Base-by-base conservation (phyloP, 225 moss, liverwort and hornwort genomes). In the Neckera pumila region DNA sequence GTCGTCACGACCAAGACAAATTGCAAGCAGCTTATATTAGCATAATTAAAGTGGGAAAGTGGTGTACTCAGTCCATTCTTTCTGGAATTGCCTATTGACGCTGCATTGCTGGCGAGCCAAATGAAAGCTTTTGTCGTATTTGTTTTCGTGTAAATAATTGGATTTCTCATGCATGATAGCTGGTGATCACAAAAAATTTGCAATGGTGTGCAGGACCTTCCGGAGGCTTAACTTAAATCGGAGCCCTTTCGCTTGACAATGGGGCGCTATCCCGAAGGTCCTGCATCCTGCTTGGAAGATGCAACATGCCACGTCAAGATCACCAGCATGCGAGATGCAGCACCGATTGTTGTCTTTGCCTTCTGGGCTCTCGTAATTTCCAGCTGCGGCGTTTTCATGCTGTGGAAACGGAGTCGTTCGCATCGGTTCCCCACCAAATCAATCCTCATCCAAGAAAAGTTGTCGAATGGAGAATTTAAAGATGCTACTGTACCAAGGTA, bases 211-310 rank as follows among this genome's bases (percentile, higher is more conserved):
- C 83, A 84, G 83, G 82, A 57, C 71, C 82, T 85, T 76, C 60
- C 53, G 42, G 63, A 69, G 84, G 56, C 54, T 71, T 40, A 33
- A 85, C 80, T 77, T 56, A 2, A 22, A 23, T 62, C 63, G 74
- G 47, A 83, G 77, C 81, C 49, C 53, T 57, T 45, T 73, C 28
- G 15, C 53, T 78, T 16, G 38, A 85, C 88, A 67, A 96, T 94
- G 95, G 93, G 92, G 86, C 87, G 89, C 67, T 97, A 97, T 90
- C 97, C 97, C 42, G 88, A 84, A 2, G 95, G 97, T 78, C 97
- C 97, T 51, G 27, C 25, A 31, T 47, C 95, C 77, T 97, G 95
- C 82, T 72, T 92, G 62, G 70, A 85, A 31, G 95, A 95, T 82
- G 91, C 95, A 51, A 82, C 91, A 85, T 97, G 97, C 88, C 90